phyloP scores from a whole-genome alignment of 352 stramenopile genomes.

The Globisporangium paroecandrum region DNA sequence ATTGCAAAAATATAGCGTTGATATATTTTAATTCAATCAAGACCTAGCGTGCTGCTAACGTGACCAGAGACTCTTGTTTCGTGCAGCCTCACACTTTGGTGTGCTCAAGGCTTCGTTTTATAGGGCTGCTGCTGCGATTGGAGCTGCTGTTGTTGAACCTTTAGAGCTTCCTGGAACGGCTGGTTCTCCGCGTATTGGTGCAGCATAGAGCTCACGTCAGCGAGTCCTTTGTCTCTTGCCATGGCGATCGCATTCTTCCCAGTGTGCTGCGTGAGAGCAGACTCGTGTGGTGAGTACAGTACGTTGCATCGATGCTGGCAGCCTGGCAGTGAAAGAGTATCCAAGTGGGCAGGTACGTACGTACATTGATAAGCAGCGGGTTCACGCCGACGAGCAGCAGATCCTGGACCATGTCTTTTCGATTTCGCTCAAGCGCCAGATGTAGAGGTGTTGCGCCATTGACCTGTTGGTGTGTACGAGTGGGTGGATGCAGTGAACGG shows the following conservation, averaged over 20 bases:
- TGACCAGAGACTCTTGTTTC: neutral
- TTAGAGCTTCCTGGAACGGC: slow-evolving; percentile 22
- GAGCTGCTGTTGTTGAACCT: slow-evolving; percentile 5
- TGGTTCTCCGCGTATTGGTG: slow-evolving; percentile 34
- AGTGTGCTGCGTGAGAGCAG: slow-evolving; percentile 29
- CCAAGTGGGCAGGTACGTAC: slow-evolving; percentile 4
- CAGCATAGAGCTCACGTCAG: slow-evolving; percentile 28
- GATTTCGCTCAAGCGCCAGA: slow-evolving; percentile 42
- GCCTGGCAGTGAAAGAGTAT: too few species aligned
- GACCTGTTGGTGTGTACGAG: slow-evolving; percentile 24
- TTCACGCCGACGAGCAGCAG: slow-evolving; percentile 54
- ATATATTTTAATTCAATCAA: neutral
- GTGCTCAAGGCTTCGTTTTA: neutral
- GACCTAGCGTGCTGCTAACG: neutral
- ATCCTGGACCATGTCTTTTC: slow-evolving; percentile 54
- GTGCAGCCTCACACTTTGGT: neutral
- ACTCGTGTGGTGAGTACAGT: neutral
- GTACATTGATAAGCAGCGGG: slow-evolving; percentile 55
- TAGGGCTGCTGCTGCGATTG: neutral
- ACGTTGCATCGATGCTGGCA: neutral
- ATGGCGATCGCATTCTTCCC: slow-evolving; percentile 47
- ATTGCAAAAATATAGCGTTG: neutral
- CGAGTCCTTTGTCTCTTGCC: slow-evolving; percentile 22
- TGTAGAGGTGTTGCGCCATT: slow-evolving; percentile 63
- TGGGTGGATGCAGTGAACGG: too few species aligned